A percentile compares a stretch with the other conserved stretches of the same genome.
Evolutionary conservation across 805 yeast species (phyloP).

Genomic region (Yamadazyma ubonensis): DNA sequence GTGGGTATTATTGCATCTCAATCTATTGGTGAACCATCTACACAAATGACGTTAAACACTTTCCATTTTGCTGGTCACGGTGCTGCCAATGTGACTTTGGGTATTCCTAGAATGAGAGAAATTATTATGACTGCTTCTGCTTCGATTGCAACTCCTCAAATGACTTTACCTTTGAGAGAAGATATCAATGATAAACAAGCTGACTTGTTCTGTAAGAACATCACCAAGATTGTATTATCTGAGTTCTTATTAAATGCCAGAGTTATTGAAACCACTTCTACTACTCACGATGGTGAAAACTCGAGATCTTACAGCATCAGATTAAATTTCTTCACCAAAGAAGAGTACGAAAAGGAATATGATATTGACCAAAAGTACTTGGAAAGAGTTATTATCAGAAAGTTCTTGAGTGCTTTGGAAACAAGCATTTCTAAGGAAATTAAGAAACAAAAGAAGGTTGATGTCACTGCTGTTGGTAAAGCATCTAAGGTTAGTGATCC

Average conservation of each 20-base stretch:
- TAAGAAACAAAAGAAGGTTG: constrained; percentile 70
- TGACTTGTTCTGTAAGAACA: constrained; percentile 87
- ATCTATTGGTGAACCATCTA: constrained; percentile 98
- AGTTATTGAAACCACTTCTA: constrained; percentile 87
- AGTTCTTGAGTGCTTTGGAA: constrained; percentile 73
- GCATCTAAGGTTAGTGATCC: constrained; percentile 55
- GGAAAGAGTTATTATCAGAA: constrained; percentile 61
- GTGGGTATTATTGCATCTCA: constrained; percentile 98
- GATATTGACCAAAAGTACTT: constrained; percentile 81
- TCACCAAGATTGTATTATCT: constrained; percentile 78
- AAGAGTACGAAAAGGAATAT: constrained; percentile 83
- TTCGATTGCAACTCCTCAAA: constrained; percentile 95
- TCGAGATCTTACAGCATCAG: constrained; percentile 74
- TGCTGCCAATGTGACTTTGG: constrained; percentile 98
- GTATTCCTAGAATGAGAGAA: constrained; percentile 99
- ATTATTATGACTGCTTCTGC: constrained; percentile 99
- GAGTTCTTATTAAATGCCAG: constrained; percentile 83
- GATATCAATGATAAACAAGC: constrained; percentile 87
- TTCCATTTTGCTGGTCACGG: constrained; percentile 99
- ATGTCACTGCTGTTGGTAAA: constrained; percentile 64
- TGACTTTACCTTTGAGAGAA: constrained; percentile 81
- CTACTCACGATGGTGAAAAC: constrained; percentile 45
- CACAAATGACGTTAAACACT: constrained; percentile 97
- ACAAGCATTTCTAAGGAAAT: constrained; percentile 73
- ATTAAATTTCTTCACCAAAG: constrained; percentile 69